phyloP scores from a whole-genome alignment of 164 flowering plant genomes.

The Akebia trifoliata region DNA sequence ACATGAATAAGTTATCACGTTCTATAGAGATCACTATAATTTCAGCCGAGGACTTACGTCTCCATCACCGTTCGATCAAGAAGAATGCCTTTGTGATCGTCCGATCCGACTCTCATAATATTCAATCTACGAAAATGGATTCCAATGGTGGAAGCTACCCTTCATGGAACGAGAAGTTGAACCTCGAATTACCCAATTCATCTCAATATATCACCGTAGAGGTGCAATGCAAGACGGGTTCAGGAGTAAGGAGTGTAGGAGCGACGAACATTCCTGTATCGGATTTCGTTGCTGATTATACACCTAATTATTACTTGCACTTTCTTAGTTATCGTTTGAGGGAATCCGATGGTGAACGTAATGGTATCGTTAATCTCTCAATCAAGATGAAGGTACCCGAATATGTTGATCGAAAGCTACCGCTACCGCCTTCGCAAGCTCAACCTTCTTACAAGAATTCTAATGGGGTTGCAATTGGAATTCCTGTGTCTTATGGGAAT shows the following conservation, averaged over 20 bases:
- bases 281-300: constrained; percentile 39
- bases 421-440: too few species aligned
- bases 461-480: constrained; percentile 8
- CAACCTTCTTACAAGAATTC: too few species aligned
- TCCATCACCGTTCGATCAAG: constrained; percentile 21
- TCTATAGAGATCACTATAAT: constrained; percentile 35
- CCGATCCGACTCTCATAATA: constrained; percentile 11
- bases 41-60: constrained; percentile 32
- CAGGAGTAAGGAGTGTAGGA: constrained; percentile 26
- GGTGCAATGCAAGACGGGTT: constrained; percentile 26
- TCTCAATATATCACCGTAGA: constrained; percentile 27
- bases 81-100: constrained; percentile 32
- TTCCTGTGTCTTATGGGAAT: constrained; percentile 6
- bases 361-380: constrained; percentile 54
- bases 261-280: constrained; percentile 39
- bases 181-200: constrained; percentile 24
- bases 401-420: not conserved
- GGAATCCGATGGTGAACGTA: constrained; percentile 30
- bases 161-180: constrained; percentile 41
- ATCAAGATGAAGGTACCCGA: constrained; percentile 21
- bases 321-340: constrained; percentile 58
- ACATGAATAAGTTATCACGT: too few species aligned
- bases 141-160: constrained; percentile 34
- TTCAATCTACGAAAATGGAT: constrained; percentile 19
- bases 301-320: constrained; percentile 38